Evolutionary conservation across 2,329 filamentous ascomycete genomes (phyloP).

Genomic region (Sclerotinia glacialis): DNA sequence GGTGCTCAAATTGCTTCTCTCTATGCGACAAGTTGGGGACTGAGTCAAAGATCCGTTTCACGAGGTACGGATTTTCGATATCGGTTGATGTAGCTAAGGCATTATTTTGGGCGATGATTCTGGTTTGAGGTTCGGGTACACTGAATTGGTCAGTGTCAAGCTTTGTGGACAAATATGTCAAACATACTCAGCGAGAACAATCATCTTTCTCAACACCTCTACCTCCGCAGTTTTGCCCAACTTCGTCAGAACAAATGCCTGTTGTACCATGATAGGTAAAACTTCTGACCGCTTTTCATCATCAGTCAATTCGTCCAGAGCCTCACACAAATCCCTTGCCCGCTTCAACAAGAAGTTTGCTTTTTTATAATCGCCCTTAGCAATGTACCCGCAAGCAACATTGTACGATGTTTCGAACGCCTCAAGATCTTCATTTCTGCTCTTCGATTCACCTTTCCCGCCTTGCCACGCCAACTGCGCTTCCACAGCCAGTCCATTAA

Average conservation of each 20-base stretch:
- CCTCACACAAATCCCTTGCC: slow-evolving; percentile 68
- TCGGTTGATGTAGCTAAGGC: slow-evolving; percentile 45
- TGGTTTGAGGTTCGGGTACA: slow-evolving; percentile 65
- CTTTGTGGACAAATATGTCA: slow-evolving; percentile 13
- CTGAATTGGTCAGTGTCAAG: slow-evolving; percentile 45
- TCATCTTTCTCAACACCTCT: slow-evolving; percentile 56
- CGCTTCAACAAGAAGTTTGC: slow-evolving; percentile 67
- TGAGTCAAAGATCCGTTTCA: slow-evolving; percentile 59
- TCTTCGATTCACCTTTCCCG: slow-evolving; percentile 37
- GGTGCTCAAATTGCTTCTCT: slow-evolving; percentile 70
- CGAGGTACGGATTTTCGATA: slow-evolving; percentile 63
- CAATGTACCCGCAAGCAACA: slow-evolving; percentile 69
- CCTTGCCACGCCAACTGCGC: slow-evolving; percentile 72
- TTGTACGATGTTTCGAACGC: slow-evolving; percentile 83
- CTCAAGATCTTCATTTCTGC: slow-evolving; percentile 57
- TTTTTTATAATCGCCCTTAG: slow-evolving; percentile 62
- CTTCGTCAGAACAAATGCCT: slow-evolving; percentile 67
- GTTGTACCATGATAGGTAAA: slow-evolving; percentile 72
- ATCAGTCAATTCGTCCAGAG: slow-evolving; percentile 67
- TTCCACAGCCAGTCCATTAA: slow-evolving; percentile 70
- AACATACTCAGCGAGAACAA: slow-evolving; percentile 60
- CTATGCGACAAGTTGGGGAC: slow-evolving; percentile 52
- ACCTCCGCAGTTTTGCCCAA: slow-evolving; percentile 67
- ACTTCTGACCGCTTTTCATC: slow-evolving; percentile 74
- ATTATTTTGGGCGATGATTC: slow-evolving; percentile 66